Conservation (phyloP, 305 asterid species). For the Fraxinus platypoda region DNA sequence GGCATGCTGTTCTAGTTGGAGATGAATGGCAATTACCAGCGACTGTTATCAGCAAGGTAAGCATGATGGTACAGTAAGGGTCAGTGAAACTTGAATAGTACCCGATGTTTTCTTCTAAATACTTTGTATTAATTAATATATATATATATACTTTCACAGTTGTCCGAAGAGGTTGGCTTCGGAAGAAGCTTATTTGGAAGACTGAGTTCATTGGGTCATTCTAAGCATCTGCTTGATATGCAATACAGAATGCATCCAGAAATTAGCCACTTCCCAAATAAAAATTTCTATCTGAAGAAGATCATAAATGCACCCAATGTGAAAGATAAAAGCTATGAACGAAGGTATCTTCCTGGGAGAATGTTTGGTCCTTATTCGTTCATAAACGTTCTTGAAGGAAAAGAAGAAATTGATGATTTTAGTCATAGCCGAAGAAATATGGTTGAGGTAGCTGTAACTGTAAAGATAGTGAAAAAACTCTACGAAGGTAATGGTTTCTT, state of each 20-base stretch:
- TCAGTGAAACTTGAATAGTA: background rate
- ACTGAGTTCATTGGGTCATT: slow-evolving; percentile 55
- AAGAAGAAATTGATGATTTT: slow-evolving; percentile 50
- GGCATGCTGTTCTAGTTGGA: slow-evolving; percentile 64
- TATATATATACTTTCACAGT: slow-evolving; percentile 27
- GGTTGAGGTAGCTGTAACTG: slow-evolving; percentile 64
- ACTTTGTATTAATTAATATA: background rate
- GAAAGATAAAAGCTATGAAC: slow-evolving; percentile 33
- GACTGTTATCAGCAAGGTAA: slow-evolving; percentile 57
- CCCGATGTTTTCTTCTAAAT: background rate
- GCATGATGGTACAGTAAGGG: background rate
- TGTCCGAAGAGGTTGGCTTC: slow-evolving; percentile 53
- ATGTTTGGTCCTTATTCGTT: slow-evolving; percentile 77
- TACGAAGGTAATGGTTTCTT: slow-evolving; percentile 36
- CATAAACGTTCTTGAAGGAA: slow-evolving; percentile 49
- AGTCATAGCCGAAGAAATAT: slow-evolving; percentile 49
- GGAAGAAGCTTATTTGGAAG: slow-evolving; percentile 83
- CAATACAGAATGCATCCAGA: slow-evolving; percentile 84
- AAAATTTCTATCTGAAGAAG: slow-evolving; percentile 44
- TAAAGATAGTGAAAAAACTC: slow-evolving; percentile 53
- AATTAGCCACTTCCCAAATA: slow-evolving; percentile 70
- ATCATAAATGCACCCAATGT: slow-evolving; percentile 58
- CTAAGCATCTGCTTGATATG: slow-evolving; percentile 54
- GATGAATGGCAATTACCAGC: slow-evolving; percentile 72
- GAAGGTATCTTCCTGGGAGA: slow-evolving; percentile 39